Evolutionary conservation across 2,329 filamentous ascomycete species (phyloP), one percentile per base, ranked within the genome.

Genomic region (Botryotinia narcissicola): DNA sequence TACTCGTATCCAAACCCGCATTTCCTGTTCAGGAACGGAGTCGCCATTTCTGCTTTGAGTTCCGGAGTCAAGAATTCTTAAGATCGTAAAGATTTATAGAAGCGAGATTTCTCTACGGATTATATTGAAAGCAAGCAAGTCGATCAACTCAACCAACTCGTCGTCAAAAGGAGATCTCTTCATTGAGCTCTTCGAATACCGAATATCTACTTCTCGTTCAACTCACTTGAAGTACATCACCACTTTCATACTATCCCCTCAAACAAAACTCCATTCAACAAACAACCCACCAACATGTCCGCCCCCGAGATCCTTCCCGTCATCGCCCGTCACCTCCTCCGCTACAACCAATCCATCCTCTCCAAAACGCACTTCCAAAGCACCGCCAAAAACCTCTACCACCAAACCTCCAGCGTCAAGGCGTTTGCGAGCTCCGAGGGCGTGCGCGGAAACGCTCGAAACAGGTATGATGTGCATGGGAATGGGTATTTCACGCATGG

Each of bases 11-110:
- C 32, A 7, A 54, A 61, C n/a, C 64, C 29, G n/a, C 22, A 54
- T 40, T 54, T 68, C 66, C 66, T 32, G 35, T 57, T 42, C 25
- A 29, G 64, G 64, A 68, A 68, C 64, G 64, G 46, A 68, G 64
- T 40, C 48, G 7, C 10, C 9, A 40, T 68, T 68, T 54, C 64
- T 48, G 40, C 46, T 54, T 54, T 54, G 64, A 68, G 64, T 68
- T 68, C 35, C 46, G 64, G 64, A 68, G 64, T 54, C 9, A 3
- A 25, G 10, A 20, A 29, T 14, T 40, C 6, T 20, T 35, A n/a
- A 54, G 32, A 60, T 22, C 20, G 12, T 37, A 29, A 10, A 29
- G 14, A 44, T 63, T n/a, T 48, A 29, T 51, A 67, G 18, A 46
- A 54, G 48, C n/a, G 25, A 54, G 25, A 25, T 54, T 51, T 54